Conservation (phyloP, 164 flowering plant species). For the Piper betle region DNA sequence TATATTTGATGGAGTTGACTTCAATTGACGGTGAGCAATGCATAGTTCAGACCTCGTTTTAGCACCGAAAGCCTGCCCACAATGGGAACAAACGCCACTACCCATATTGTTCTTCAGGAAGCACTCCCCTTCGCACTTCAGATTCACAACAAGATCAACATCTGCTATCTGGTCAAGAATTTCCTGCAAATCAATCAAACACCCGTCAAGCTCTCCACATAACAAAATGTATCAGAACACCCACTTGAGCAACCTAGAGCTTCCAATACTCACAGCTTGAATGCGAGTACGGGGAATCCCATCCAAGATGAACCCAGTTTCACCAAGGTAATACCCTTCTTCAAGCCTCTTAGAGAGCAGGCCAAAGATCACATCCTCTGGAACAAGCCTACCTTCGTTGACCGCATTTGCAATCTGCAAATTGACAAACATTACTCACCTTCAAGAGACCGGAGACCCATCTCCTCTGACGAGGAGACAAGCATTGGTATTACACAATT, state of each 20-base stretch:
- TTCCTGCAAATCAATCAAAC: conserved; percentile 24
- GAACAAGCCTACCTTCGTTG: conserved; percentile 75
- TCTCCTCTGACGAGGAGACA: no score
- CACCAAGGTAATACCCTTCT: conserved; percentile 70
- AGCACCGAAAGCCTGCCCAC: conserved; percentile 13
- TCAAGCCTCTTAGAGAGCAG: conserved; percentile 79
- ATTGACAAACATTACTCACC: no score
- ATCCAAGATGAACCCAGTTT: conserved; percentile 87
- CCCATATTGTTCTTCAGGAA: conserved; percentile 20
- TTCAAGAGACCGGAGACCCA: neutral
- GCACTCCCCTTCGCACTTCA: conserved; percentile 34
- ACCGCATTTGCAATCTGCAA: conserved; percentile 66
- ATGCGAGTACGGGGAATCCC: conserved; percentile 27
- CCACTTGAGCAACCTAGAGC: conserved; percentile 6
- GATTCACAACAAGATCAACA: conserved; percentile 49
- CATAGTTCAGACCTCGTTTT: conserved; percentile 7
- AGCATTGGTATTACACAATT: no score
- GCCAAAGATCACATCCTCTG: conserved; percentile 70
- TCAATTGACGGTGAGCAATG: conserved; percentile 6
- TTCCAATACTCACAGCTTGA: conserved; percentile 37
- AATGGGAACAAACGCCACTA: conserved; percentile 18
- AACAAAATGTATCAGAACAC: neutral
- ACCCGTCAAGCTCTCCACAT: neutral
- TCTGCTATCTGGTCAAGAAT: conserved; percentile 50
- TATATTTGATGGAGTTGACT: conserved; percentile 1